A percentile compares a stretch with the other conserved stretches of the same genome.
phyloP scores from a whole-genome alignment of 352 stramenopile genomes.

The Phytophthora sp. region DNA sequence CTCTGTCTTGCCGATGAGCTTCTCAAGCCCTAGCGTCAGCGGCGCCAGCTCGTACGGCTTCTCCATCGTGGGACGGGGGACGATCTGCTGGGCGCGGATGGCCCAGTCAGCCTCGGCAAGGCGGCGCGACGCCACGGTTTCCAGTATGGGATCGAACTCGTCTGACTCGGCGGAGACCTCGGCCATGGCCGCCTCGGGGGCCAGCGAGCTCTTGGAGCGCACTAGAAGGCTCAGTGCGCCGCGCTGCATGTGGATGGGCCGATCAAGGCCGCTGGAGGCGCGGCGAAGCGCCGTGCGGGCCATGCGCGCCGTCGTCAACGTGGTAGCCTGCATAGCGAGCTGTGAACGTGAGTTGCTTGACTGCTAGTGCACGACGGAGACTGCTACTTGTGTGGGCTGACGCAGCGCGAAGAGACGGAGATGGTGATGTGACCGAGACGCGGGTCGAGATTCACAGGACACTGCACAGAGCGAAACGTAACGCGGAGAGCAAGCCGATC shows the following conservation, averaged over 20 bases:
- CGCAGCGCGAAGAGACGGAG: neutral
- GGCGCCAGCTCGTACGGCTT: constrained; percentile 42
- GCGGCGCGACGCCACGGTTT: constrained; percentile 23
- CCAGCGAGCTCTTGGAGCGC: constrained; percentile 43
- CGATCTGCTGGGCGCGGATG: constrained; percentile 54
- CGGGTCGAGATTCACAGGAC: neutral
- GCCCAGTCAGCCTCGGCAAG: constrained; percentile 64
- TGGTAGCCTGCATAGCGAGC: constrained; percentile 33
- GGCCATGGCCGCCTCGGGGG: constrained; percentile 21
- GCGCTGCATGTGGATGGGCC: constrained; percentile 9
- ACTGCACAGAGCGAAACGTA: neutral
- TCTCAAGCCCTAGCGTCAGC: constrained; percentile 32
- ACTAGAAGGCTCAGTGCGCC: constrained; percentile 15
- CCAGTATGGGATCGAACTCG: constrained; percentile 22
- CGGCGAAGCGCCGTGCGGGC: constrained; percentile 28
- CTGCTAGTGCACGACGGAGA: neutral
- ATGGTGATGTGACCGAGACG: neutral
- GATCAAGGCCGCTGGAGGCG: constrained; percentile 2
- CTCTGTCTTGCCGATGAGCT: constrained; percentile 20
- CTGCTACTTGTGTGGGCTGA: constrained; percentile 3
- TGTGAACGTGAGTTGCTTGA: neutral
- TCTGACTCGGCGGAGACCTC: constrained; percentile 22
- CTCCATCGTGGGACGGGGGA: constrained; percentile 53
- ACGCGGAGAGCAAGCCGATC: constrained; percentile 1
- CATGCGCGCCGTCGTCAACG: constrained; percentile 29